Base-by-base conservation (phyloP, 352 stramenopile species). In the Phytophthora fragariae region DNA sequence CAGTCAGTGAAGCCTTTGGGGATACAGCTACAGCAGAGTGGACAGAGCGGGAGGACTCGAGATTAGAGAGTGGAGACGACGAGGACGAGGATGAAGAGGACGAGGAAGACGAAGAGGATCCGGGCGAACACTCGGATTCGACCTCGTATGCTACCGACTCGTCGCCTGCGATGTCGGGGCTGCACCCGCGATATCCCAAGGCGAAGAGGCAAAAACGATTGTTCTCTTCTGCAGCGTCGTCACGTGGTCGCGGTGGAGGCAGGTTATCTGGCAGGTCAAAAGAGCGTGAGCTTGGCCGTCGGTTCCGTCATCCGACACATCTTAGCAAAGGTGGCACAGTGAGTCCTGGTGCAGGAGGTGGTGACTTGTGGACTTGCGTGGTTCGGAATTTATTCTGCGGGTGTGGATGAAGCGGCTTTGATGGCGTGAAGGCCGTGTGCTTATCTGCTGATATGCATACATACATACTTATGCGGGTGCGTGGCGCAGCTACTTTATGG, bases 1-100 rank as follows among this genome's bases (percentile, higher is more conserved):
- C 88, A 5, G 86, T 95, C 5, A 93, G 85, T 31, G 84, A 95
- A 65, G 86, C 85, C 15, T 92, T 95, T 65, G 84, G 86, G 0
- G 82, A 86, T 17, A 86, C 74, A 35, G 74, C 74, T 17, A 79
- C 65, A 31, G 70, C 65, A 17, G 70, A 75, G 56, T 75, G 64
- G 60, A 77, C 65, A 0, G 70, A 77, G 37, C 65, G 62, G 24
- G 65, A 75, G 29, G 65, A 75, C 11, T 77, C 60, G 12, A 60
- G 52, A 59, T 12, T 61, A 8, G 61, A 73, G 24, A 77, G 68
- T 17, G 74, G 52, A 44, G 70, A 81, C 0, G 73, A 81, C 39
- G 68, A 79, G 10, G 72, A 79, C 14, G 72, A 79, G 6, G 73
- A 80, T 8, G 63, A 77, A 33, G 68, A 75, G 5, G 72, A 80